These are phyloP conservation scores for Senna tora DNA, from an alignment of 306 rosid genomes.

Conservation along the genomic window DNA sequence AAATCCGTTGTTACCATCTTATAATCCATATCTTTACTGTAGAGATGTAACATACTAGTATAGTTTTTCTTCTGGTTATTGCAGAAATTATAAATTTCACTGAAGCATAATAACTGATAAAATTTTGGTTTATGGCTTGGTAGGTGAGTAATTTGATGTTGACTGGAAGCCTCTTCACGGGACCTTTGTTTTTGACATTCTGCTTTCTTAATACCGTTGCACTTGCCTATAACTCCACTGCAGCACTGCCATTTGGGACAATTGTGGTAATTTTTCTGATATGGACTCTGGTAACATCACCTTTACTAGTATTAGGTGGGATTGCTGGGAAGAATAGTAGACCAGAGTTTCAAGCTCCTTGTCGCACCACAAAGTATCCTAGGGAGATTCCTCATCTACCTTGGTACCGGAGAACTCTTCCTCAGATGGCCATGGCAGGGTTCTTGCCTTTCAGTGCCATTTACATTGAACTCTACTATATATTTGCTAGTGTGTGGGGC, in stretches of 20 bases:
- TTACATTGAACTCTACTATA: conserved; percentile 43
- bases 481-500: conserved; percentile 44
- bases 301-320: conserved; percentile 39
- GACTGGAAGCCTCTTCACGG: conserved; percentile 44
- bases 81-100: neutral
- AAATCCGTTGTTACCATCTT: neutral
- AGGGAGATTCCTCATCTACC: conserved; percentile 39
- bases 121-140: conserved; percentile 15
- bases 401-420: conserved; percentile 37
- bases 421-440: conserved; percentile 47
- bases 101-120: neutral
- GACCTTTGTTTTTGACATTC: conserved; percentile 41
- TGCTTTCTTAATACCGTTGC: conserved; percentile 44
- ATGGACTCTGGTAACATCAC: conserved; percentile 43
- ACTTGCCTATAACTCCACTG: conserved; percentile 39
- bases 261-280: conserved; percentile 41
- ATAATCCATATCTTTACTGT: neutral
- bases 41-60: neutral
- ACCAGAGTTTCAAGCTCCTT: conserved; percentile 43
- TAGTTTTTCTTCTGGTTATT: neutral
- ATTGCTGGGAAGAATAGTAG: conserved; percentile 43
- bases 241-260: conserved; percentile 46
- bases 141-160: conserved; percentile 43
- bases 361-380: conserved; percentile 43
- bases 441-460: conserved; percentile 44